These are phyloP conservation scores for Populus trichocarpa DNA, from an alignment of 441 rosid species.

Conservation along the genomic window DNA sequence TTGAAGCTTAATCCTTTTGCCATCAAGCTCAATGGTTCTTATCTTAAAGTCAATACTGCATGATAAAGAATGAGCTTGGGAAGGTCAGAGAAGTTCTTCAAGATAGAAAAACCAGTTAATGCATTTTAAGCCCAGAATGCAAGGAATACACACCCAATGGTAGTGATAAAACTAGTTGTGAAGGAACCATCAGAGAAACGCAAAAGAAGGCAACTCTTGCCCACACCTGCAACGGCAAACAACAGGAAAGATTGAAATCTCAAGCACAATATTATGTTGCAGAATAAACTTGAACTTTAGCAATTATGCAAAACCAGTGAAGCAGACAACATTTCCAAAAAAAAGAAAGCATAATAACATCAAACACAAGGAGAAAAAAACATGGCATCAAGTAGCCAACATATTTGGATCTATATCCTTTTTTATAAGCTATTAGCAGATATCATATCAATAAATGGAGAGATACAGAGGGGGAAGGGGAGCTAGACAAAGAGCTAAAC, in stretches of 20 bases:
- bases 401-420: not conserved
- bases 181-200: slow-evolving; percentile 99
- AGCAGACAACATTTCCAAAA: not conserved
- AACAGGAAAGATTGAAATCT: slow-evolving; percentile 2
- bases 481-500: not conserved
- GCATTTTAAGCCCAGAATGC: not conserved
- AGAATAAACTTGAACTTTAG: not conserved
- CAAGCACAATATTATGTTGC: not conserved
- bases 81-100: slow-evolving; percentile 7
- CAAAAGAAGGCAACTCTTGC: slow-evolving; percentile 99
- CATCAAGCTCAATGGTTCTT: slow-evolving; percentile 95
- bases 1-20: slow-evolving; percentile 92
- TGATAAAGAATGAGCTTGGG: slow-evolving; percentile 3
- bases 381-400: not conserved
- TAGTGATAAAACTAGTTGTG: slow-evolving; percentile 95
- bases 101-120: not conserved
- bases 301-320: not conserved
- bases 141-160: slow-evolving; percentile 67
- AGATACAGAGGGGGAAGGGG: not conserved
- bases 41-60: slow-evolving; percentile 95
- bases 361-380: not conserved
- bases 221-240: slow-evolving; percentile 65
- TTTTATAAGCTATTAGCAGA: not conserved
- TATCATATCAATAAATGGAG: not conserved
- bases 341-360: not conserved